Evolutionary conservation across 2,329 filamentous ascomycete genomes (phyloP).

Genomic region (Graphilbum ipis-grandicollis): DNA sequence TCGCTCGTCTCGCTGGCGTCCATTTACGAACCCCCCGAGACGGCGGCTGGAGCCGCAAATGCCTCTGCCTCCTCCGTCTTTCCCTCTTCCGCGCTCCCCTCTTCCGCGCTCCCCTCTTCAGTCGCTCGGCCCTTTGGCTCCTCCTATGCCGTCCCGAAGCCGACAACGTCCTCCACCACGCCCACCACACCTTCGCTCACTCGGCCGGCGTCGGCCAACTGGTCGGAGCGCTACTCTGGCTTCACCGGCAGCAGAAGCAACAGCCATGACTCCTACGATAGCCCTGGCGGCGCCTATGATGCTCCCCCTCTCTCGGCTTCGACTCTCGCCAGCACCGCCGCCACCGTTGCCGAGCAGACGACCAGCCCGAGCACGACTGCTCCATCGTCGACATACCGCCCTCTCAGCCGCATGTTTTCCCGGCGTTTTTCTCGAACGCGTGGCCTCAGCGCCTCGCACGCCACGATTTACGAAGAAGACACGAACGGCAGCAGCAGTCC

Average conservation of each 20-base stretch:
- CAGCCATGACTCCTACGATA: background rate
- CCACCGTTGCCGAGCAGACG: too few species aligned
- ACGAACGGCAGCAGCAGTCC: constrained; percentile 7
- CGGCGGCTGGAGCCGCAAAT: background rate
- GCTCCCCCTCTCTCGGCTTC: background rate
- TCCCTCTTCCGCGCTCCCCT: too few species aligned
- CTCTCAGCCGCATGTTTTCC: constrained; percentile 3
- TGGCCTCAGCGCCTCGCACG: constrained; percentile 9
- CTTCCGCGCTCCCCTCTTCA: too few species aligned
- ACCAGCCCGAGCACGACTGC: too few species aligned
- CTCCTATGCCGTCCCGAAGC: background rate
- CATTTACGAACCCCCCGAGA: constrained; percentile 2
- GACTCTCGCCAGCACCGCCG: too few species aligned
- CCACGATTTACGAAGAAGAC: constrained; percentile 19
- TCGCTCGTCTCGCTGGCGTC: constrained; percentile 24
- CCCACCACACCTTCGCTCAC: background rate
- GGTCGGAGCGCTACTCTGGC: background rate
- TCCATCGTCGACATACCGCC: too few species aligned
- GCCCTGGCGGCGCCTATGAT: background rate
- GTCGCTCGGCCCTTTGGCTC: background rate
- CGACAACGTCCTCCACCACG: background rate
- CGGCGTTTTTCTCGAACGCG: constrained; percentile 3
- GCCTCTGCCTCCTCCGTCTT: background rate
- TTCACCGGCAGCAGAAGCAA: background rate
- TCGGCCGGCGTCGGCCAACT: background rate